Base-by-base conservation (phyloP, 345 rosid species). In the Rhizophora mangle region DNA sequence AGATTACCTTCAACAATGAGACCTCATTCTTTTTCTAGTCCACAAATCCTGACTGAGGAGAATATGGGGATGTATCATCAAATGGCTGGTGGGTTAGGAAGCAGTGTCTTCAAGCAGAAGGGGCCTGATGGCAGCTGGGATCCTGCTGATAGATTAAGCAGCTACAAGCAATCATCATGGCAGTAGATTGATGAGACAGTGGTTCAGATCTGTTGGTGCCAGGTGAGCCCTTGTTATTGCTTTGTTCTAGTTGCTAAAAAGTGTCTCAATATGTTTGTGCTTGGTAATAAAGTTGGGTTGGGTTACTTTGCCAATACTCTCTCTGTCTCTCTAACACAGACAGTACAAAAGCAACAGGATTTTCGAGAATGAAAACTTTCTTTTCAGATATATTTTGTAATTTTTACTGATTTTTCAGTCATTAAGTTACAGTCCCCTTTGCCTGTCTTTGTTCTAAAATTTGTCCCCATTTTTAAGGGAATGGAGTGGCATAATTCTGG, bases 111-210 rank as follows among this genome's bases (percentile, higher is more conserved):
- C 46, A 95, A 86, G 85, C 90, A 94, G 76, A 95, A 88, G 75
- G 98, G 92, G 60, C 92, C 96, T 24, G 99, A 92, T 3, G 96
- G 96, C 29, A 92, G 97, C 46, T 86, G 96, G 97, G 98, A 93
- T 68, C 24, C 18, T 27, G 29, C 60, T 24, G 60, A 56, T 56
- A 56, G 60, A 56, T 22, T 56, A 21, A 22, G 29, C 30, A 86
- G 88, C 58, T 87, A 86, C 76, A 89, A 79, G 81, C 96, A 88
- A 46, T 67, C 88, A 26, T 81, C 93, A 62, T 90, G 98, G 97
- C 92, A 88, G 76, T 86, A 95, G 83, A 56, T 56, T 20, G 29
- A 56, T 15, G 16, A 24, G 29, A 22, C 29, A 22, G 5, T 56
- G 60, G 24, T 56, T 56, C 30, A 22, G 16, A 27, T 56, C 30